Evolutionary conservation across 768 basidiomycete genomes (phyloP).

Genomic region (Boletus patriciae): DNA sequence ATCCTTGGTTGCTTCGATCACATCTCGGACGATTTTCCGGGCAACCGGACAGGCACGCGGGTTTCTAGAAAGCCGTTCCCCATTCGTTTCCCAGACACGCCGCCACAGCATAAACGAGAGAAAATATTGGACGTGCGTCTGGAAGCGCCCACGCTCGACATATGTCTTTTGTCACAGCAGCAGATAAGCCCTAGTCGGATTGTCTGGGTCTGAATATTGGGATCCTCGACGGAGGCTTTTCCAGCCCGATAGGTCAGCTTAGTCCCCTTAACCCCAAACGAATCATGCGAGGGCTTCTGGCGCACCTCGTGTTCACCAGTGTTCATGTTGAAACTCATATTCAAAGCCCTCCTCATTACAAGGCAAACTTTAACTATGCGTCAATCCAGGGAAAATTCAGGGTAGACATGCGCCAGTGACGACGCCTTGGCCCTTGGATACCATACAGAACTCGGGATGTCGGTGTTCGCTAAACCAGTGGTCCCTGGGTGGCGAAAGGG

Average conservation of each 20-base stretch:
- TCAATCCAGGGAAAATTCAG: slow-evolving; percentile 20
- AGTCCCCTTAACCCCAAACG: slow-evolving; percentile 26
- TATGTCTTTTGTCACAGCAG: background rate
- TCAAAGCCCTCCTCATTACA: slow-evolving; percentile 10
- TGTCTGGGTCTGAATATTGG: background rate
- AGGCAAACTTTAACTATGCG: slow-evolving; percentile 23
- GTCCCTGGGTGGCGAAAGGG: slow-evolving; percentile 28
- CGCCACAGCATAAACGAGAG: background rate
- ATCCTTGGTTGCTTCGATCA: background rate
- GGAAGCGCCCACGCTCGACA: background rate
- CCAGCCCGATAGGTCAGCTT: background rate
- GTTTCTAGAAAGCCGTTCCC: background rate
- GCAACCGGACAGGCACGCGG: background rate
- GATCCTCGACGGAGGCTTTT: background rate
- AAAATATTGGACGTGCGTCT: background rate
- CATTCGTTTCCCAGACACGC: background rate
- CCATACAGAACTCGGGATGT: slow-evolving; percentile 10
- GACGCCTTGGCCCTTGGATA: slow-evolving; percentile 5
- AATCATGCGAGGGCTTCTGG: slow-evolving; percentile 26
- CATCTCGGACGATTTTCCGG: slow-evolving; percentile 11
- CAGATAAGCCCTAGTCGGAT: background rate
- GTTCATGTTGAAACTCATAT: slow-evolving; percentile 4
- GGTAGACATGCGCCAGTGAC: slow-evolving; percentile 19
- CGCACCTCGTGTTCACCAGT: slow-evolving; percentile 27
- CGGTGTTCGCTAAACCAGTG: slow-evolving; percentile 13